Base-by-base conservation (phyloP, 371 early-diverging fungal species). In the Zancudomyces culisetae region DNA sequence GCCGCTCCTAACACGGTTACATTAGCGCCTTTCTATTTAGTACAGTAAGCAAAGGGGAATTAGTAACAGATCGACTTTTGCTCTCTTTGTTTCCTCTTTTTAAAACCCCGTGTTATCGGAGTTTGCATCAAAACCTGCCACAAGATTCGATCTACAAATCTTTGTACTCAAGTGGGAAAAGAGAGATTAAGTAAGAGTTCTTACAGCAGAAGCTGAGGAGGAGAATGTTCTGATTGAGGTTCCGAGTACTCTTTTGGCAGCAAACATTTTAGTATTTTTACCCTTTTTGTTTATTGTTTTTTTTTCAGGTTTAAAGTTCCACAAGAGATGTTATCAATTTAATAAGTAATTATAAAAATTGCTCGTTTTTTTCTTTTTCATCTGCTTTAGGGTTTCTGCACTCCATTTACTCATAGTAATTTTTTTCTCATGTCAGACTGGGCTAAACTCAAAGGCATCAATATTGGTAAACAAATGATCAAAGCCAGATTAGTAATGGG, bases 1-100 rank as follows among this genome's bases (percentile, higher is more conserved):
- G 87, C 80, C 51, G 87, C 89, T 67, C 89, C 88, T 51, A 87
- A 76, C 50, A 89, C 90, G 54, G 89, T 83, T 56, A 85, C 85
- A 68, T 83, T 85, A 57, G 77, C 73, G 28, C 52, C 42, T 35
- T 54, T 49, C 57, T 58, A 46, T 58, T 42, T 19, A 12, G n/a
- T 35, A 42, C 8, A 4, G 26, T 10, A 35, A 49, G 27, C 8
- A 42, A 49, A 43, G 15, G 35, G 10, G 15, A 15, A 35, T 15
- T 15, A 35, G 35, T 10, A 15, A 35, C 35, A 35, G 35, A 35
- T 6, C 6, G 15, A 6, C 35, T 10, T 6, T 35, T 35, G 15
- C 35, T 10, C 10, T 35, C 15, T 10, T 35, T 35, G 35, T 35
- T 35, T 35, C 10, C 15, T 35, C 35, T 10, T 10, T 35, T 35